Percentiles rank a stretch among this genome's conserved stretches.
Conservation (phyloP, 139 green algal species). For the Nannochloris sp. region DNA sequence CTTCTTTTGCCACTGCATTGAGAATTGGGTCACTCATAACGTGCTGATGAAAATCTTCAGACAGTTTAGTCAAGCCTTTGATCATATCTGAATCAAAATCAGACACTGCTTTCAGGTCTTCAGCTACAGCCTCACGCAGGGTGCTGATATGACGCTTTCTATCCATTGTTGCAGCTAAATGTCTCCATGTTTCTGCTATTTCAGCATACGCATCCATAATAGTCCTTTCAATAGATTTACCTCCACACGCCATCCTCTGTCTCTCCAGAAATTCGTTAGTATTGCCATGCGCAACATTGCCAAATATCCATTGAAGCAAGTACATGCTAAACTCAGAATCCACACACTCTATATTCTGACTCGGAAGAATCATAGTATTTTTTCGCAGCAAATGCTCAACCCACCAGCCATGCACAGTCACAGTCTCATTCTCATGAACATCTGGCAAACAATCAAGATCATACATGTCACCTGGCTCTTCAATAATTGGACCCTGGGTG, state of each 20-base stretch:
- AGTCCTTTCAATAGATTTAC: conserved; percentile 22
- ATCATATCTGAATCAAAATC: conserved; percentile 10
- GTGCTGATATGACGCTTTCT: conserved; percentile 20
- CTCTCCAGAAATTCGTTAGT: conserved; percentile 29
- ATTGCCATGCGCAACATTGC: conserved; percentile 42
- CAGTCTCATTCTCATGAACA: conserved; percentile 21
- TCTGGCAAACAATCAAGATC: conserved; percentile 4
- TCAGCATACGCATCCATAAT: conserved; percentile 52
- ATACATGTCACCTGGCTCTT: conserved; percentile 1
- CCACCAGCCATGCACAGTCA: conserved; percentile 50
- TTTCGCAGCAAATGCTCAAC: conserved; percentile 38
- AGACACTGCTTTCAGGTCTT: conserved; percentile 31
- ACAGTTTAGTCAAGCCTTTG: conserved; percentile 30
- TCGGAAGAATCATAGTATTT: not conserved
- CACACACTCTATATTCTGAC: conserved; percentile 8
- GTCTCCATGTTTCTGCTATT: conserved; percentile 50
- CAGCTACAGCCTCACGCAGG: conserved; percentile 19
- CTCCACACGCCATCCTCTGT: conserved; percentile 18
- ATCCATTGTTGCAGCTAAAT: conserved; percentile 38
- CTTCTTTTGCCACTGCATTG: conserved; percentile 8
- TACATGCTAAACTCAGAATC: not conserved
- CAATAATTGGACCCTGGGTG: not conserved
- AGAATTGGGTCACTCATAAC: conserved; percentile 28
- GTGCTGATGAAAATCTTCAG: conserved; percentile 47
- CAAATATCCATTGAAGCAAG: conserved; percentile 65